Percentiles rank a stretch among this genome's conserved stretches.
These are phyloP conservation scores for Mycocentrospora acerina DNA, from an alignment of 2,329 filamentous ascomycete species.

Conservation along the genomic window DNA sequence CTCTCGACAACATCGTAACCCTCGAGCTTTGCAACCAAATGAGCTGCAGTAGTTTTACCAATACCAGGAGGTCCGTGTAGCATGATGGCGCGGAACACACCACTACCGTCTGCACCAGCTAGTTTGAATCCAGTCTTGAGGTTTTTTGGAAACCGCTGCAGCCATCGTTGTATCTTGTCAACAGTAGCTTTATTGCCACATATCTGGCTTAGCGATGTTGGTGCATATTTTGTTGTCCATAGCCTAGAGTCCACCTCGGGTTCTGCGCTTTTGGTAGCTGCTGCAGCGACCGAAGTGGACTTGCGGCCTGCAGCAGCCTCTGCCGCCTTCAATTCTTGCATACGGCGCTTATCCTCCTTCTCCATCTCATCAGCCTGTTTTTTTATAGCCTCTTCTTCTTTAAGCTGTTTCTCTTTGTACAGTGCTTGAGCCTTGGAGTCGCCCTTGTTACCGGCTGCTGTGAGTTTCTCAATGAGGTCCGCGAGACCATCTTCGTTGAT, in stretches of 20 bases:
- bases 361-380: slow-evolving; percentile 85
- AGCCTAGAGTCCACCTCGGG: slow-evolving; percentile 49
- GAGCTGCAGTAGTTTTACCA: slow-evolving; percentile 95
- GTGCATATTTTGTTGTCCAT: slow-evolving; percentile 95
- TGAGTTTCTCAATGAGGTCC: slow-evolving; percentile 76
- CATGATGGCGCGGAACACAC: slow-evolving; percentile 84
- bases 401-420: slow-evolving; percentile 78
- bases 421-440: slow-evolving; percentile 85
- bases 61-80: slow-evolving; percentile 95
- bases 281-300: slow-evolving; percentile 31
- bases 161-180: slow-evolving; percentile 86
- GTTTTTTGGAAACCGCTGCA: slow-evolving; percentile 76
- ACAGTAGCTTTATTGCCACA: slow-evolving; percentile 92
- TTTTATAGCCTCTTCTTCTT: slow-evolving; percentile 80
- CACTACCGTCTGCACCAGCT: slow-evolving; percentile 80
- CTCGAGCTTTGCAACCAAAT: slow-evolving; percentile 88
- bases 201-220: slow-evolving; percentile 79
- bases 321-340: slow-evolving; percentile 49
- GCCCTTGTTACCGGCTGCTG: slow-evolving; percentile 73
- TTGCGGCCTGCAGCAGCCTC: slow-evolving; percentile 40
- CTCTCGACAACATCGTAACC: slow-evolving; percentile 93
- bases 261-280: slow-evolving; percentile 18
- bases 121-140: slow-evolving; percentile 81
- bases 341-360: slow-evolving; percentile 77
- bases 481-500: slow-evolving; percentile 94